These are phyloP conservation scores for Naematelia aurantialba DNA, from an alignment of 768 basidiomycete genomes.

Conservation along the genomic window DNA sequence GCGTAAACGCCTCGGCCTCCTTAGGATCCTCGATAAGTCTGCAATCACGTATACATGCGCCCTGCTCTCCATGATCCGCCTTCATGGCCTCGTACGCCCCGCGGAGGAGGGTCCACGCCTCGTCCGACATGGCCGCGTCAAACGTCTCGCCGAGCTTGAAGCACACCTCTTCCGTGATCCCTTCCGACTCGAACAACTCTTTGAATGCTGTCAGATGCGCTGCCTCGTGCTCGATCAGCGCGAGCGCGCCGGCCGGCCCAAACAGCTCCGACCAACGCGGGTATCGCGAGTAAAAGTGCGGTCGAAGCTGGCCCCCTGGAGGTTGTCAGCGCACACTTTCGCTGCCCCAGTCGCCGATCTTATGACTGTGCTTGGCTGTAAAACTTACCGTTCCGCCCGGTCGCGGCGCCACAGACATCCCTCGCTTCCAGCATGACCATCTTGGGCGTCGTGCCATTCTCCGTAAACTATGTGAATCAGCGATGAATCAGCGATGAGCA, in stretches of 20 bases:
- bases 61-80: conserved; percentile 16
- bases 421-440: conserved; percentile 31
- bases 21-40: conserved; percentile 18
- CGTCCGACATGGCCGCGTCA: conserved; percentile 24
- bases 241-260: conserved; percentile 13
- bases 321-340: too few species aligned
- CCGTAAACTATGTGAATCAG: conserved; percentile 13
- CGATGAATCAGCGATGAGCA: too few species aligned
- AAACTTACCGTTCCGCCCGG: conserved; percentile 32
- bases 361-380: not conserved
- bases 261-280: conserved; percentile 12
- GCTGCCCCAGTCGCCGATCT: too few species aligned
- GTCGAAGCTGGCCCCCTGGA: conserved; percentile 24
- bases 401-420: conserved; percentile 25
- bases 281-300: conserved; percentile 23
- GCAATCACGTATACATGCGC: too few species aligned
- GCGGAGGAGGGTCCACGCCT: conserved; percentile 16
- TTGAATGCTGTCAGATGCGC: conserved; percentile 21
- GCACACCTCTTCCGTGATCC: conserved; percentile 17
- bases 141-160: conserved; percentile 16
- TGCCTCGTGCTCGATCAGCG: conserved; percentile 18
- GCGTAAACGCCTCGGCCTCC: conserved; percentile 22
- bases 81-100: conserved; percentile 17
- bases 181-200: conserved; percentile 11
- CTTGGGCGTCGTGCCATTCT: conserved; percentile 14